Percentiles rank a stretch among this genome's conserved stretches.
Evolutionary conservation across 2,329 filamentous ascomycete genomes (phyloP).

Genomic region (Myriosclerotinia scirpicola): DNA sequence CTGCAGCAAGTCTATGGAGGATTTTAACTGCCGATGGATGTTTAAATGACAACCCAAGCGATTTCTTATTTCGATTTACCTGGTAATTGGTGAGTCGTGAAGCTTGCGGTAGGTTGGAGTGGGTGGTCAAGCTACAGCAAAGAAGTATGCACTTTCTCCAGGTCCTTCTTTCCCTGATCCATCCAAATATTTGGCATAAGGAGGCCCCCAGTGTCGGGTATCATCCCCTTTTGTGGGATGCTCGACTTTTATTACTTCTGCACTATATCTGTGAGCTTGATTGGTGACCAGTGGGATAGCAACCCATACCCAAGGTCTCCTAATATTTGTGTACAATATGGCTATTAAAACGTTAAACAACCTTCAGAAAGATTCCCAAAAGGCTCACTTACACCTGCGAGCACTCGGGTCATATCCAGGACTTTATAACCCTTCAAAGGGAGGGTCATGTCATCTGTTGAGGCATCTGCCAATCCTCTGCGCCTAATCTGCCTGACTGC

Average conservation of each 20-base stretch:
- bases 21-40: slow-evolving; percentile 81
- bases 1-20: slow-evolving; percentile 77
- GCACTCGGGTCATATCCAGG: slow-evolving; percentile 92
- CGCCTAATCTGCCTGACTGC: slow-evolving; percentile 23
- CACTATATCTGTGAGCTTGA: slow-evolving; percentile 51
- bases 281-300: slow-evolving; percentile 24
- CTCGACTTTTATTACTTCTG: slow-evolving; percentile 96
- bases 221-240: slow-evolving; percentile 91
- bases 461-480: slow-evolving; percentile 32
- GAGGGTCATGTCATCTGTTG: slow-evolving; percentile 47
- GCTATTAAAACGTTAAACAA: slow-evolving; percentile 52
- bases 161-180: slow-evolving; percentile 62
- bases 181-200: slow-evolving; percentile 76
- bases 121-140: slow-evolving; percentile 59
- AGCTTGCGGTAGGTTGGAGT: slow-evolving; percentile 4
- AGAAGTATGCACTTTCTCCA: slow-evolving; percentile 93
- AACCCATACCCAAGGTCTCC: slow-evolving; percentile 81
- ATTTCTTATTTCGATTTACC: slow-evolving; percentile 98
- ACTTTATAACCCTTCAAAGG: slow-evolving; percentile 86
- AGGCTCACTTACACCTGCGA: slow-evolving; percentile 74
- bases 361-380: neutral
- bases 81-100: slow-evolving; percentile 42
- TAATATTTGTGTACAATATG: slow-evolving; percentile 95
- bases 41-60: slow-evolving; percentile 86
- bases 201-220: slow-evolving; percentile 93